A percentile compares a stretch with the other conserved stretches of the same genome.
Conservation (phyloP, 2,329 filamentous ascomycete species). For the Colletotrichum lupini region DNA sequence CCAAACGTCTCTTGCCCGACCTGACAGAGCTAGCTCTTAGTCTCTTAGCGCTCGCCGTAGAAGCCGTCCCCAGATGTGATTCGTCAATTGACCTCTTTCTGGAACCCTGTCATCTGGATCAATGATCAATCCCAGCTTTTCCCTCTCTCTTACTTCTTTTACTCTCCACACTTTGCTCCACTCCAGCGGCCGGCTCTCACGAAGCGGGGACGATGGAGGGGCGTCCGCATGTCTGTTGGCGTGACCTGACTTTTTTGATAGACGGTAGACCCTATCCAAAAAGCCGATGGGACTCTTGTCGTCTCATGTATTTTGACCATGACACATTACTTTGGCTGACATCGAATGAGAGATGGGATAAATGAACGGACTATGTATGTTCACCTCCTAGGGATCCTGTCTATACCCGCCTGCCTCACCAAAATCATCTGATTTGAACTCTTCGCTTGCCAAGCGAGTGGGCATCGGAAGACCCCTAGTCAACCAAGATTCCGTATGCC, state of each 20-base stretch:
- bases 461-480: neutral
- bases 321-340: neutral
- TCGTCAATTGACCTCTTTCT: conserved; percentile 30
- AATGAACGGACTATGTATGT: neutral
- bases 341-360: neutral
- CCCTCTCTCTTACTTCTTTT: neutral
- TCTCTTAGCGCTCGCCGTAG: conserved; percentile 15
- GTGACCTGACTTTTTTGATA: conserved; percentile 8
- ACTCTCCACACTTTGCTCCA: conserved; percentile 10
- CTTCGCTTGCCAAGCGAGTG: neutral
- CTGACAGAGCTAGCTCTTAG: neutral
- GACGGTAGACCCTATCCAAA: neutral
- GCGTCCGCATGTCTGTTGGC: neutral
- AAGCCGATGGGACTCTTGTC: neutral
- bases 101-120: conserved; percentile 20
- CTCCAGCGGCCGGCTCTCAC: neutral
- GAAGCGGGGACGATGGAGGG: neutral
- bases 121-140: neutral
- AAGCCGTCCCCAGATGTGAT: conserved; percentile 19
- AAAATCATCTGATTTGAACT: neutral
- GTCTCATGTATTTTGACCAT: neutral
- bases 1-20: neutral
- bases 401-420: neutral
- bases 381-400: neutral
- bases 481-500: conserved; percentile 14